Base-by-base conservation (phyloP, 2,329 filamentous ascomycete species). In the Pestalotiopsis sp. region DNA sequence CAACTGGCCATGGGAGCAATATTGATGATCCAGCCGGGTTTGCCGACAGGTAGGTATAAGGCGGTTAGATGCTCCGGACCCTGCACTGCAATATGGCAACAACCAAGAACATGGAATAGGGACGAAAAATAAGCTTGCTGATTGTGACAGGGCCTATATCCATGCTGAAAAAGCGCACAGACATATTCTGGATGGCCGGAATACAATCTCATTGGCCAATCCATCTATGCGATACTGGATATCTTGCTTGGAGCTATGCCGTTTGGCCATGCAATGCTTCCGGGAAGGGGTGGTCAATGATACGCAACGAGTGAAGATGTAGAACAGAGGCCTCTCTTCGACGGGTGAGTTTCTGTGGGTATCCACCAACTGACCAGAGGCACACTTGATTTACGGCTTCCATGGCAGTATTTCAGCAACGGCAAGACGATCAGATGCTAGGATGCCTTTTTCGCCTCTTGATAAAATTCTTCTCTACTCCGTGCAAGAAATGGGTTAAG, bases 121-220 rank as follows among this genome's bases (percentile, higher is more conserved):
- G 45, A n/a, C 17, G 20, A 52, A 52, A n/a, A 52, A 7, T 52
- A 52, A 52, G 45, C 45, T 52, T 52, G 38, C 25, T 31, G 27
- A 41, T 45, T n/a, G 20, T 11, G n/a, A 36, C 25, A 11, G 36
- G 38, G 61, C 38, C 61, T 12, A 27, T 49, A 25, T 49, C 61
- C 31, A 23, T n/a, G 14, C 39, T 25, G 6, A 12, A 36, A n/a
- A n/a, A 64, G 61, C 67, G 68, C 65, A 63, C 41, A 23, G 56
- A 61, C 58, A 49, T 57, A 20, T 38, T 23, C 3, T 57, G 41
- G 23, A 68, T 25, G 57, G 39, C 23, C 14, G 52, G 27, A 31
- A 57, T 13, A 25, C 39, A 31, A n/a, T n/a, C 25, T n/a, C 12
- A 20, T 64, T 64, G 61, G 61, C 14, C 20, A 38, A 25, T 59